Evolutionary conservation across 148 eudicot species (phyloP).

Genomic region (Camellia lanceoleosa): DNA sequence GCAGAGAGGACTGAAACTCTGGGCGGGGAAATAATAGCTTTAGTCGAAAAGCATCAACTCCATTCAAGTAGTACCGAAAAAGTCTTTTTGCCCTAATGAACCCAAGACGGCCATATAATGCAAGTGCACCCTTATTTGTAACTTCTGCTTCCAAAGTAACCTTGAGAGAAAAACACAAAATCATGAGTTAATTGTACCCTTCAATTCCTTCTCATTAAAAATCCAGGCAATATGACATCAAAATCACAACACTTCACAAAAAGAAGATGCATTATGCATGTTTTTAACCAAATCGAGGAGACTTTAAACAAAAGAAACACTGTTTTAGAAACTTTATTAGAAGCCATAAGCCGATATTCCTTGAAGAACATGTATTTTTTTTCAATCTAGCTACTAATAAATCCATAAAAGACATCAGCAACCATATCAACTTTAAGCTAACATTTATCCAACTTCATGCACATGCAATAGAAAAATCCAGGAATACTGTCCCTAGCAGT

Average conservation of each 20-base stretch:
- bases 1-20: conserved; percentile 38
- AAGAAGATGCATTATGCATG: background rate
- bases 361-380: background rate
- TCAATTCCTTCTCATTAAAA: background rate
- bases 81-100: conserved; percentile 93
- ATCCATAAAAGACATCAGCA: background rate
- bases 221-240: background rate
- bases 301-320: background rate
- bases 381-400: background rate
- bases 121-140: conserved; percentile 92
- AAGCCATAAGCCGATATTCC: background rate
- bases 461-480: background rate
- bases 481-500: background rate
- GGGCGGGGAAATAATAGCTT: conserved; percentile 76
- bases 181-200: conserved; percentile 9
- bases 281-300: background rate
- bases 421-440: background rate
- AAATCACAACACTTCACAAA: background rate
- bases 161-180: conserved; percentile 33
- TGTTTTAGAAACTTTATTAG: background rate
- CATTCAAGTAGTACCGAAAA: conserved; percentile 86
- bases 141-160: conserved; percentile 97
- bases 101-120: conserved; percentile 89
- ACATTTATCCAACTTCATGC: background rate
- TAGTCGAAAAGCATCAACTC: conserved; percentile 90